Conservation (phyloP, 1,139 yeast genomes). For the Saccharomyces hybrid region DNA sequence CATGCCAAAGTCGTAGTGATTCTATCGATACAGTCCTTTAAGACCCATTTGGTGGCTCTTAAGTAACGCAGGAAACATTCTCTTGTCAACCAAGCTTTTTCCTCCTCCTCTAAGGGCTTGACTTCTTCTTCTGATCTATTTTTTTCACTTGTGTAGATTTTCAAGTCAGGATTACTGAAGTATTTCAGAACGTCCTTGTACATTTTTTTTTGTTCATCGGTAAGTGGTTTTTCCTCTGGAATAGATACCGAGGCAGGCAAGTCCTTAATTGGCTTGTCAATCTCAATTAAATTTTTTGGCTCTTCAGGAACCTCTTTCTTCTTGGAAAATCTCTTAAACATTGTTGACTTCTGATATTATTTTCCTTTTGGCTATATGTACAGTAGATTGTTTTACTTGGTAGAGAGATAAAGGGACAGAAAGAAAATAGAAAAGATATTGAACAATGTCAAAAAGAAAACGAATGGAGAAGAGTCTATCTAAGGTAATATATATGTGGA, state of each 20-base stretch:
- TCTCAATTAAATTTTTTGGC: slow-evolving; percentile 23
- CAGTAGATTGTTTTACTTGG: background rate
- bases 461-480: background rate
- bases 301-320: slow-evolving; percentile 25
- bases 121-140: slow-evolving; percentile 23
- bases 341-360: background rate
- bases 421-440: too few species aligned
- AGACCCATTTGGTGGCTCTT: slow-evolving; percentile 86
- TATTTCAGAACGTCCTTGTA: slow-evolving; percentile 52
- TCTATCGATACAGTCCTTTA: slow-evolving; percentile 62
- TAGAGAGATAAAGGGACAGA: too few species aligned
- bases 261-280: slow-evolving; percentile 43
- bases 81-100: slow-evolving; percentile 82
- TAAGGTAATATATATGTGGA: background rate
- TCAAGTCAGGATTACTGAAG: slow-evolving; percentile 45
- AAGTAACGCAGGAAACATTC: slow-evolving; percentile 84
- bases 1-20: slow-evolving; percentile 72
- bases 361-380: too few species aligned
- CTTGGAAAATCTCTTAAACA: slow-evolving; percentile 23
- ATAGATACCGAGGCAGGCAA: slow-evolving; percentile 44
- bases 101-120: slow-evolving; percentile 47
- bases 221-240: slow-evolving; percentile 45
- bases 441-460: too few species aligned
- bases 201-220: slow-evolving; percentile 48
- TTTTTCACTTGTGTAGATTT: slow-evolving; percentile 35